phyloP scores from a whole-genome alignment of 805 yeast genomes.

The Candida lessepsii region DNA sequence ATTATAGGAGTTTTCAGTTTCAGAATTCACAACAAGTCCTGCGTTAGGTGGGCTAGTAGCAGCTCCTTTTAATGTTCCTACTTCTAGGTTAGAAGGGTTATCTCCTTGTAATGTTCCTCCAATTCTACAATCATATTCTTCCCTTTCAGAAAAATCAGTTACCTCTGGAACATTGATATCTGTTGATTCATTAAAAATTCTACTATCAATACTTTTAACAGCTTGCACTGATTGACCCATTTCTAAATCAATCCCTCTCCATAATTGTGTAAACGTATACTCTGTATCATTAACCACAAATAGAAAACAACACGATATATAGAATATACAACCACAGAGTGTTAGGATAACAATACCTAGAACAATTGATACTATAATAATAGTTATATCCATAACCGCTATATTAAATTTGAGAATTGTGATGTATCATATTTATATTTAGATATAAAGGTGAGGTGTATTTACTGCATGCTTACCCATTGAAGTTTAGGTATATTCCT shows the following conservation, averaged over 20 bases:
- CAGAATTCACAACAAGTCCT: neutral
- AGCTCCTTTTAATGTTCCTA: too few relatives aligned
- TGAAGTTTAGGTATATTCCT: too few relatives aligned
- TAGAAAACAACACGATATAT: neutral
- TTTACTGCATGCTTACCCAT: neutral
- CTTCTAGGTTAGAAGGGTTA: too few relatives aligned
- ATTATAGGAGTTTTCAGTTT: too few relatives aligned
- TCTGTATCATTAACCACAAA: conserved; percentile 4
- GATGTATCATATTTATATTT: conserved; percentile 1
- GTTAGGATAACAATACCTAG: neutral
- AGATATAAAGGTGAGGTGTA: too few relatives aligned
- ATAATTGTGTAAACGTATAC: conserved; percentile 2
- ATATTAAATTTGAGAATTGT: neutral
- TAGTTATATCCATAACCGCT: neutral
- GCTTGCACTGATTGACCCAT: conserved; percentile 4
- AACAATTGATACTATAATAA: conserved; percentile 1
- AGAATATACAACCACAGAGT: neutral
- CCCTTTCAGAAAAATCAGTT: too few relatives aligned
- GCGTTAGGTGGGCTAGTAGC: too few relatives aligned
- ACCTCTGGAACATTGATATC: too few relatives aligned
- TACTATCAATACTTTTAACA: conserved; percentile 3
- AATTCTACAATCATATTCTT: too few relatives aligned
- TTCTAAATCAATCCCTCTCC: conserved; percentile 2
- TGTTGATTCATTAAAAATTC: too few relatives aligned
- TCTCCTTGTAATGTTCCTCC: too few relatives aligned